These are phyloP conservation scores for Rhizopus arrhizus DNA, from an alignment of 371 early-diverging fungal genomes.

Conservation along the genomic window DNA sequence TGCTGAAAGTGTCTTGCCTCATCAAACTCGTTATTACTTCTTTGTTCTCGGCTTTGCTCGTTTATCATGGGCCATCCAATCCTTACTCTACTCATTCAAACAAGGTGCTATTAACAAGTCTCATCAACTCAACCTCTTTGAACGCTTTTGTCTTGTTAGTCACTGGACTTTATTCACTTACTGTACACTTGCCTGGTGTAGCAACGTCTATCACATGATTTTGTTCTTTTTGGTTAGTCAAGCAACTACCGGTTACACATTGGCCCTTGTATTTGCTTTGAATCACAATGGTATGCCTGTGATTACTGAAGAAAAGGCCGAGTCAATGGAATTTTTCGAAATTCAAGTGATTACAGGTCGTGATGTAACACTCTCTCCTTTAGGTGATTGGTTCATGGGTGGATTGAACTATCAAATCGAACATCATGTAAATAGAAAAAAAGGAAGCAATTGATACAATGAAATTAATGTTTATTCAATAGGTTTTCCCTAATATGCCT, in stretches of 20 bases:
- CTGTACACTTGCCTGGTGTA: slow-evolving; percentile 60
- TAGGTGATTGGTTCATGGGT: slow-evolving; percentile 84
- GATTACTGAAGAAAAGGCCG: slow-evolving; percentile 68
- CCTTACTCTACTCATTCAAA: slow-evolving; percentile 62
- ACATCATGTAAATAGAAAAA: slow-evolving; percentile 57
- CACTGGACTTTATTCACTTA: slow-evolving; percentile 77
- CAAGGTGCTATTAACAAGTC: slow-evolving; percentile 60
- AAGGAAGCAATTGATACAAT: no score
- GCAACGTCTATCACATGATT: slow-evolving; percentile 56
- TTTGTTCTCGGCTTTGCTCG: slow-evolving; percentile 82
- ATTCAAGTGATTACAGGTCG: slow-evolving; percentile 82
- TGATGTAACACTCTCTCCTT: slow-evolving; percentile 64
- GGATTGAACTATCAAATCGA: slow-evolving; percentile 87
- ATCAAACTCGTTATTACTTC: slow-evolving; percentile 82
- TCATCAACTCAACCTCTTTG: slow-evolving; percentile 52
- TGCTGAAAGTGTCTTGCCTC: slow-evolving; percentile 56
- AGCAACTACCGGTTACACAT: slow-evolving; percentile 73
- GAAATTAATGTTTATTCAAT: not conserved
- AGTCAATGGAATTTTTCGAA: slow-evolving; percentile 75
- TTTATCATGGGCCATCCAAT: slow-evolving; percentile 76
- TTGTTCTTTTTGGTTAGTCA: slow-evolving; percentile 73
- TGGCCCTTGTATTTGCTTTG: slow-evolving; percentile 81
- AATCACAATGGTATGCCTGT: slow-evolving; percentile 93
- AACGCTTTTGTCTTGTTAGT: slow-evolving; percentile 59
- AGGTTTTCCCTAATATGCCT: slow-evolving; percentile 83